Base-by-base conservation (phyloP, 495 filamentous ascomycete genomes). In the Talaromyces thailandensis region DNA sequence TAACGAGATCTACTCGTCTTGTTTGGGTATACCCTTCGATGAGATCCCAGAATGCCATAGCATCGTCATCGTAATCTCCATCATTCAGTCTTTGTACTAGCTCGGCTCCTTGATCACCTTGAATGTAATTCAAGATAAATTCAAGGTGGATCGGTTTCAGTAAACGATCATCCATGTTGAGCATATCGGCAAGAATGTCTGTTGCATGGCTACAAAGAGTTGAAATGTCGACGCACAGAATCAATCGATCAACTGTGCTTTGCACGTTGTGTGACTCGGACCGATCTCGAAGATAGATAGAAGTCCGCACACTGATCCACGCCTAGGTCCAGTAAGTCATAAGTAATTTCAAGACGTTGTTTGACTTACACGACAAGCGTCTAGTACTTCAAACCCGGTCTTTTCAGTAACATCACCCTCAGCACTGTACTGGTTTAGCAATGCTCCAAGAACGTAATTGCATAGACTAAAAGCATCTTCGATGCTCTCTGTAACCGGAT, bases 1-100 rank as follows among this genome's bases (percentile, higher is more conserved):
- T 71, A 57, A 78, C 67, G 4, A 80, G 52, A 6, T 75, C 68
- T 26, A 69, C 62, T 21, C 71, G 66, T 43, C 73, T 67, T 4
- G 71, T 58, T 1, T 69, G 64, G 18, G 75, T 84, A 67, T 88
- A 94, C 12, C 88, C 84, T 40, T 93, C 70, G 58, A 93, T 69
- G 26, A 94, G 77, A 53, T 86, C 76, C 14, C 88, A 82, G 64
- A 90, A 91, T 28, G 85, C 80, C 68, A 88, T 79, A 26, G 82
- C 81, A 23, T 91, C 88, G 52, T 83, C 79, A 12, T 84, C 83
- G 51, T 81, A 83, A 45, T 89, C 83, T 2, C 83, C 87, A 21
- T 81, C 73, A 43, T 85, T 69, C 3, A 92, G 71, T 14, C 74
- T 70, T 52, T 69, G 55, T 16, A 80, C 65, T 45, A 72, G 81